A percentile compares a stretch with the other conserved stretches of the same genome.
Conservation (phyloP, 2,329 filamentous ascomycete species). For the Colletotrichum tropicale region DNA sequence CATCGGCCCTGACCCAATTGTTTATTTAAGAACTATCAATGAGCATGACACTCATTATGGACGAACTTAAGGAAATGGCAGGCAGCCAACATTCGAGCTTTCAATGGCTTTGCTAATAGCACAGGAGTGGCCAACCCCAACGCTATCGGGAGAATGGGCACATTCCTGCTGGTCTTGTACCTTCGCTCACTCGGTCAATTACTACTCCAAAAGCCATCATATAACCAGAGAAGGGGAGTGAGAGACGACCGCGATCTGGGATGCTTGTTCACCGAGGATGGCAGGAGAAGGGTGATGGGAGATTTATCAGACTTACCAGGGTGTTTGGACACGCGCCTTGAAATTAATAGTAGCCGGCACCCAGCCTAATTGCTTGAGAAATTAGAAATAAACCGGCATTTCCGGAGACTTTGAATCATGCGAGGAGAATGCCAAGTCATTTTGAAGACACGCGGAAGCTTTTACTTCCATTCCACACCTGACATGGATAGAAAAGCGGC, state of each 20-base stretch:
- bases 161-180: accelerated
- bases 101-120: neutral
- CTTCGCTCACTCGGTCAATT: accelerated
- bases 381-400: accelerated
- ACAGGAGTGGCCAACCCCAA: neutral
- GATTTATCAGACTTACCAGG: accelerated
- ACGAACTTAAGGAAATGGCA: neutral
- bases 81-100: neutral
- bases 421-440: accelerated
- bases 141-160: neutral
- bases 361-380: accelerated
- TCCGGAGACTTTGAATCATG: accelerated
- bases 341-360: accelerated
- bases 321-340: accelerated
- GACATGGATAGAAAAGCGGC: accelerated
- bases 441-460: neutral
- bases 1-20: accelerated
- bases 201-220: accelerated
- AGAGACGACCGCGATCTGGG: accelerated
- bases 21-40: neutral
- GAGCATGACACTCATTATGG: neutral
- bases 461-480: neutral
- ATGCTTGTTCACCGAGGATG: accelerated
- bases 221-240: accelerated
- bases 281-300: accelerated